Evolutionary conservation across 2,329 filamentous ascomycete genomes (phyloP), one percentile per base, ranked within the genome.

Genomic region (Ceratocystis cacaofunesta): DNA sequence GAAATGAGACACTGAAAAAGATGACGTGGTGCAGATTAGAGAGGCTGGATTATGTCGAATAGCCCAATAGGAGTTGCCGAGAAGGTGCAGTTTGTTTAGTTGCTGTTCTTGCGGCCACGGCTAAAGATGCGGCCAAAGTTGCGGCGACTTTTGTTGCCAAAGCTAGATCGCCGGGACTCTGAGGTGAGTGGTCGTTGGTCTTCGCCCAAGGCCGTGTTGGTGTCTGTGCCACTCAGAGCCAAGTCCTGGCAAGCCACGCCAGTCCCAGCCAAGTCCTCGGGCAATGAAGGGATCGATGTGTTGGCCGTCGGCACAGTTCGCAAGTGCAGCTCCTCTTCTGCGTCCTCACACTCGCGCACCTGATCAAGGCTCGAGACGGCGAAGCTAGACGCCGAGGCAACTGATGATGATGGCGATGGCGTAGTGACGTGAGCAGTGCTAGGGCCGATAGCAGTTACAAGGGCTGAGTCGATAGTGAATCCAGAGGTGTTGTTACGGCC

Each of bases 391-490:
- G 58, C 41, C 57, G 46, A 46, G 19, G 52, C 48, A 19, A 62
- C 50, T 7, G 65, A 64, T 41, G 55, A 46, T 1, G 65, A 55
- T 10, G 66, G 50, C 25, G 63, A 61, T 1, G 63, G 64, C 12
- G 52, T 15, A 22, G 61, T 52, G 44, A 22, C 61, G 32, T 62
- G 58, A 25, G 66, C 65, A 46, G 46, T 64, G 28, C 41, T 41
- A 22, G 65, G 61, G 8, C 63, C 63, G 5, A 67, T 48, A 7
- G 66, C 46, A 15, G 66, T 65, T 25, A 62, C 52, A 28, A 67
- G 58, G 17, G 63, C 66, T 7, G 62, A 57, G 50, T 66, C 64
- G 3, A 66, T 66, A 7, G 32, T 66, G 43, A 65, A 65, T 17
- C 60, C 52, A 61, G 22, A 32, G 57, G 36, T 57, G 66, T 17